Evolutionary conservation across 495 filamentous ascomycete genomes (phyloP).

Genomic region (Hypoxylon lienhwacheense): DNA sequence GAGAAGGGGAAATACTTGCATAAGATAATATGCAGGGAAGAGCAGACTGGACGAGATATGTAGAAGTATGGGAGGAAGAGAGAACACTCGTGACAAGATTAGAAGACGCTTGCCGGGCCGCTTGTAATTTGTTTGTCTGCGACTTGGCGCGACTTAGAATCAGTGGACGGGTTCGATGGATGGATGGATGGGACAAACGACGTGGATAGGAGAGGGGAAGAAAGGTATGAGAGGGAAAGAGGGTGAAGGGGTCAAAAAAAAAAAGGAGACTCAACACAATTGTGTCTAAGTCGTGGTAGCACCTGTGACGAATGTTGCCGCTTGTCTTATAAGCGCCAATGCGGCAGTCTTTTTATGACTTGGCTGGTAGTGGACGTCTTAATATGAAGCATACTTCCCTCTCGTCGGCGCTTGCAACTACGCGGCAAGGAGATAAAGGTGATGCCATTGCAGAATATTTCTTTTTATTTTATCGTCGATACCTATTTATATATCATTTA

Average conservation of each 20-base stretch:
- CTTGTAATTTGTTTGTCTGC: constrained; percentile 20
- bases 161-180: no score
- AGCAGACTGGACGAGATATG: constrained; percentile 26
- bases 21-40: constrained; percentile 36
- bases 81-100: constrained; percentile 1
- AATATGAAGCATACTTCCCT: constrained; percentile 5
- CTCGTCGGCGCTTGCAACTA: constrained; percentile 26
- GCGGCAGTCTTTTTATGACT: not conserved
- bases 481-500: no score
- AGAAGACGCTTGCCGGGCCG: constrained; percentile 24
- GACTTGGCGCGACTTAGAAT: constrained; percentile 18
- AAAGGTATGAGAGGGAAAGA: no score
- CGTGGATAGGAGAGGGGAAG: constrained; percentile 5
- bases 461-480: no score
- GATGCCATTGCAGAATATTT: no score
- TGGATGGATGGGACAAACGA: not conserved
- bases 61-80: constrained; percentile 6
- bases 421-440: no score
- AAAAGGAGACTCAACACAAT: not conserved
- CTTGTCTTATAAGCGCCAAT: constrained; percentile 24
- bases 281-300: constrained; percentile 11
- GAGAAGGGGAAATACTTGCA: constrained; percentile 36
- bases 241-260: not conserved
- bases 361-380: constrained; percentile 17
- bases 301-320: constrained; percentile 5